Base-by-base conservation (phyloP, 1,284 basidiomycete genomes). In the Boletus smithii region DNA sequence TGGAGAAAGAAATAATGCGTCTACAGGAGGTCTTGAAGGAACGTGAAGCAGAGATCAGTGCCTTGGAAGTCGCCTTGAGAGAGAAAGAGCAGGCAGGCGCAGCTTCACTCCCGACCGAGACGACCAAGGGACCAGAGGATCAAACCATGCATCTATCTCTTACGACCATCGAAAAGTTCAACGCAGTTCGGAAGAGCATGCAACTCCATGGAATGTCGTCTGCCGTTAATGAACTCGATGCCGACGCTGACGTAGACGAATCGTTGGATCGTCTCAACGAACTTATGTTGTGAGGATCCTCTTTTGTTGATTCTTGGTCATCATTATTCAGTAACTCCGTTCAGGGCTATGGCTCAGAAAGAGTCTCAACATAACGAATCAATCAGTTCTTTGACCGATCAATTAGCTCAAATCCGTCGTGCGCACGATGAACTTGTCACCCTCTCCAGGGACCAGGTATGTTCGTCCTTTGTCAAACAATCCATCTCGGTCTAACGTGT, bases 341-440 rank as follows among this genome's bases (percentile, higher is more conserved):
- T 42, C 48, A 91, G 91, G 50, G 90, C 93, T 1, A 95, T 97
- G 93, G 92, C 92, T 3, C 87, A 91, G 71, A 95, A 95, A 65
- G 92, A 97, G 67, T 88, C 88, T 2, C 73, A 80, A 40, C 91
- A 95, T 66, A 80, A 81, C 18, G 89, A 94, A 60, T 62, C 75
- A 22, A 83, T 93, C 13, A 81, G 89, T 38, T 70, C 70, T n/a
- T 73, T 95, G 49, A 80, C 81, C 27, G 65, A 70, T 11, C 79
- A 94, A 60, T 73, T 95, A 8, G 62, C 55, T n/a, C 77, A 82
- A 53, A 75, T 90, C 23, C 80, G 80, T 44, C 77, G 85, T 34
- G 86, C 91, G 62, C 77, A 89, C 48, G 90, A 94, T 56, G 88
- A 88, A 46, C 72, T 95, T 17, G 83, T 80, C 14, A 76, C 82